Evolutionary conservation across 2,329 filamentous ascomycete species (phyloP).

Genomic region (Colletotrichum kahawae): DNA sequence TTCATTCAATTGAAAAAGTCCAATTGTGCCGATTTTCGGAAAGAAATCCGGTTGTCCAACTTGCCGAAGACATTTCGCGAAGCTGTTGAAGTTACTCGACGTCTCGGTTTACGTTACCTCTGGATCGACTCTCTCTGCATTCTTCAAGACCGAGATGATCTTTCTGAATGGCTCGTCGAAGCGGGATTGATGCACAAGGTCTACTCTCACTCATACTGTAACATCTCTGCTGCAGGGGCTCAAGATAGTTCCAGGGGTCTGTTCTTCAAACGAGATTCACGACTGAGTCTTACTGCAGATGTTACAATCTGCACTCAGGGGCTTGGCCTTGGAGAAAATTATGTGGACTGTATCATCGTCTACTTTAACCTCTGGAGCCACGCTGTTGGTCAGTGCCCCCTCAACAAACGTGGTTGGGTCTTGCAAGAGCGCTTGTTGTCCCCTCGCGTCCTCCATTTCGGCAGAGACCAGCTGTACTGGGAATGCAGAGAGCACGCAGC

Average conservation of each 20-base stretch:
- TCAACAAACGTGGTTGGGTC: constrained; percentile 7
- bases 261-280: not conserved
- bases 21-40: not conserved
- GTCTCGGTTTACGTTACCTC: not conserved
- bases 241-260: constrained; percentile 9
- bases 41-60: not conserved
- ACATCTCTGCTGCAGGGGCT: constrained; percentile 22
- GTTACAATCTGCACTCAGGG: not conserved
- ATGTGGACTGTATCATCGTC: not conserved
- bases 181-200: constrained; percentile 22
- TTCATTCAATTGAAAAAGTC: not conserved
- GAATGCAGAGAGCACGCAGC: not conserved
- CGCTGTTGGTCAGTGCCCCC: not conserved
- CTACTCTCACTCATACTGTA: constrained; percentile 24
- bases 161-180: constrained; percentile 23
- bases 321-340: not conserved
- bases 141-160: constrained; percentile 15
- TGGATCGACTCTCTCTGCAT: constrained; percentile 23
- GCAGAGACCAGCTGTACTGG: not conserved
- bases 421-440: not conserved
- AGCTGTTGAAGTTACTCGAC: not conserved
- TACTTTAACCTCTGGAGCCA: not conserved
- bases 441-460: not conserved
- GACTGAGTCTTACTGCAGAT: not conserved
- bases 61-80: constrained; percentile 13